Conservation (phyloP, 495 filamentous ascomycete genomes). For the Penicillium dipodomyicola region DNA sequence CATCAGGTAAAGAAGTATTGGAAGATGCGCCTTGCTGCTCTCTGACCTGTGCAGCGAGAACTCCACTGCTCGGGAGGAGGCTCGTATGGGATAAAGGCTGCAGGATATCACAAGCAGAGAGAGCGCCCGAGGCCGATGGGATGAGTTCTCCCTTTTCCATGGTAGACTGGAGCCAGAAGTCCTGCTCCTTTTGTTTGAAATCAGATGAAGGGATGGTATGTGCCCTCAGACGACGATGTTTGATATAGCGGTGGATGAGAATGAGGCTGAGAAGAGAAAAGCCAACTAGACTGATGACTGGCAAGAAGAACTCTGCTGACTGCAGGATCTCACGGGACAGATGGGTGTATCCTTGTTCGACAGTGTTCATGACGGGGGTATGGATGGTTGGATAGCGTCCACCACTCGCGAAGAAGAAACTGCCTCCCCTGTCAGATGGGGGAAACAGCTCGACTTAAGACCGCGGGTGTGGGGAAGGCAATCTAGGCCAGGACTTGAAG, state of each 20-base stretch:
- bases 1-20: not conserved
- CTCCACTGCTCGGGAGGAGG: conserved; percentile 32
- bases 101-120: conserved; percentile 40
- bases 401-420: conserved; percentile 2
- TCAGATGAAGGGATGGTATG: not conserved
- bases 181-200: not conserved
- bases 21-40: conserved; percentile 11
- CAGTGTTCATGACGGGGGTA: not conserved
- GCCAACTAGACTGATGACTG: not conserved
- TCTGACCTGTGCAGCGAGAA: conserved; percentile 23
- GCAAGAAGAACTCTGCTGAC: not conserved
- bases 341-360: not conserved
- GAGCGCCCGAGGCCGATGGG: conserved; percentile 3
- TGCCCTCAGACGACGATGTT: not conserved
- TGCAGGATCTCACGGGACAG: not conserved
- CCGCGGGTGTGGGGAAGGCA: conserved; percentile 1
- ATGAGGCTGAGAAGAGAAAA: conserved; percentile 2
- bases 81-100: conserved; percentile 35
- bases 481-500: not conserved
- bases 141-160: conserved; percentile 23
- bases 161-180: conserved; percentile 3
- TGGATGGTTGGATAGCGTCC: conserved; percentile 5
- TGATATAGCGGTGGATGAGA: not conserved
- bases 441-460: conserved; percentile 11
- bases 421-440: not conserved